Conservation (phyloP, 257 asterid species). For the Scutellaria galericulata region DNA sequence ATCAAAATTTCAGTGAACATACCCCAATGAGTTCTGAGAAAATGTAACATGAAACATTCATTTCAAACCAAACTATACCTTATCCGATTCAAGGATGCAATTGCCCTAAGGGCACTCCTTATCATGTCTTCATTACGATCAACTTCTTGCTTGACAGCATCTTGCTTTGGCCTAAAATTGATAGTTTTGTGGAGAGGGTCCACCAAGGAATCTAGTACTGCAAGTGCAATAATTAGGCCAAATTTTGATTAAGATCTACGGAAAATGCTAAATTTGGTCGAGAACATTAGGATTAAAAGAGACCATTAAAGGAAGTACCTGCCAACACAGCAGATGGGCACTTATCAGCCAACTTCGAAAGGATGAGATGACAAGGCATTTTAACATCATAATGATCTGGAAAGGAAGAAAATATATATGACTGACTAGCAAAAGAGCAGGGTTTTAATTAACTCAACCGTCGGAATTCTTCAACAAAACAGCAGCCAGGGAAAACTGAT, state of each 20-base stretch:
- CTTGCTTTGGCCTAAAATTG: constrained; percentile 87
- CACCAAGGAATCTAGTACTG: constrained; percentile 95
- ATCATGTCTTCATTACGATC: constrained; percentile 99
- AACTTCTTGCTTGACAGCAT: constrained; percentile 98
- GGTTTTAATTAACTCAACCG: constrained; percentile 18
- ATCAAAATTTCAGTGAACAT: background rate
- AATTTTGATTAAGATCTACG: constrained; percentile 22
- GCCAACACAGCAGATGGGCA: constrained; percentile 99
- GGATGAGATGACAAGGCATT: constrained; percentile 99
- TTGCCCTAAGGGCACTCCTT: constrained; percentile 91
- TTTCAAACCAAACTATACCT: constrained; percentile 55
- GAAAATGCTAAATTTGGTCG: background rate
- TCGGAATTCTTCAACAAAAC: constrained; percentile 10
- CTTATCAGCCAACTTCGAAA: constrained; percentile 93
- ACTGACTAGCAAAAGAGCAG: constrained; percentile 3
- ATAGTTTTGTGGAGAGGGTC: constrained; percentile 93
- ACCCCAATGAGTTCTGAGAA: background rate
- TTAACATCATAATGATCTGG: constrained; percentile 99
- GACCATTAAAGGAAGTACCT: constrained; percentile 46
- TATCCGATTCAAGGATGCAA: constrained; percentile 89
- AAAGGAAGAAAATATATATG: constrained; percentile 22
- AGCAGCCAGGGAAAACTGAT: constrained; percentile 15
- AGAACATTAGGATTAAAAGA: constrained; percentile 1
- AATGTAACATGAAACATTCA: background rate
- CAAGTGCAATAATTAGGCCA: constrained; percentile 33